Evolutionary conservation across 352 stramenopile species (phyloP).

Genomic region (Bremia lactucae): DNA sequence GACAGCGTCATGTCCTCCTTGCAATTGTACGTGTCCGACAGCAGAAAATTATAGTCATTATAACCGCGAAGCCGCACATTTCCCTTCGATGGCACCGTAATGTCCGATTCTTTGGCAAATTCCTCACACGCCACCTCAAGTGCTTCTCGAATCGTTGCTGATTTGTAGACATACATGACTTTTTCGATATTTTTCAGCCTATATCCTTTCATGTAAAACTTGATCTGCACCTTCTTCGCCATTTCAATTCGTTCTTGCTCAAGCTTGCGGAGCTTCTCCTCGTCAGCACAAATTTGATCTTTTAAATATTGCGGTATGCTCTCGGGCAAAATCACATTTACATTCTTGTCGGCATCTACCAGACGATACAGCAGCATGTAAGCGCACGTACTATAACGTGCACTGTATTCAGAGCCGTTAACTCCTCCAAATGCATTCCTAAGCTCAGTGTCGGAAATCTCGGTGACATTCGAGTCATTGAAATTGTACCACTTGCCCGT

Average conservation of each 20-base stretch:
- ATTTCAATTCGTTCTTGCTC: slow-evolving; percentile 63
- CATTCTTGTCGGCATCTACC: slow-evolving; percentile 52
- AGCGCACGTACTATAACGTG: slow-evolving; percentile 70
- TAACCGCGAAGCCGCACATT: slow-evolving; percentile 62
- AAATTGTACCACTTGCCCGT: slow-evolving; percentile 82
- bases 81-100: slow-evolving; percentile 31
- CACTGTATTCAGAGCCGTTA: slow-evolving; percentile 41
- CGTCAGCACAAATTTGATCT: slow-evolving; percentile 53
- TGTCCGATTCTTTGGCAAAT: slow-evolving; percentile 48
- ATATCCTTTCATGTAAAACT: slow-evolving; percentile 71
- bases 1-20: slow-evolving; percentile 44
- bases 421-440: slow-evolving; percentile 64
- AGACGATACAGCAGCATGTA: slow-evolving; percentile 89
- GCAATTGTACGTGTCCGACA: slow-evolving; percentile 52
- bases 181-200: slow-evolving; percentile 61
- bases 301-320: slow-evolving; percentile 61
- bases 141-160: slow-evolving; percentile 46
- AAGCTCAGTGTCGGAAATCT: slow-evolving; percentile 65
- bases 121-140: slow-evolving; percentile 32
- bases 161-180: slow-evolving; percentile 65
- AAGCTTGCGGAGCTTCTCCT: slow-evolving; percentile 40
- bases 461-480: slow-evolving; percentile 75
- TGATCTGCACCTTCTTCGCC: slow-evolving; percentile 64
- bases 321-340: slow-evolving; percentile 45
- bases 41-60: slow-evolving; percentile 65